These are phyloP conservation scores for Cucurbita maxima DNA, from an alignment of 306 rosid species.

Conservation along the genomic window DNA sequence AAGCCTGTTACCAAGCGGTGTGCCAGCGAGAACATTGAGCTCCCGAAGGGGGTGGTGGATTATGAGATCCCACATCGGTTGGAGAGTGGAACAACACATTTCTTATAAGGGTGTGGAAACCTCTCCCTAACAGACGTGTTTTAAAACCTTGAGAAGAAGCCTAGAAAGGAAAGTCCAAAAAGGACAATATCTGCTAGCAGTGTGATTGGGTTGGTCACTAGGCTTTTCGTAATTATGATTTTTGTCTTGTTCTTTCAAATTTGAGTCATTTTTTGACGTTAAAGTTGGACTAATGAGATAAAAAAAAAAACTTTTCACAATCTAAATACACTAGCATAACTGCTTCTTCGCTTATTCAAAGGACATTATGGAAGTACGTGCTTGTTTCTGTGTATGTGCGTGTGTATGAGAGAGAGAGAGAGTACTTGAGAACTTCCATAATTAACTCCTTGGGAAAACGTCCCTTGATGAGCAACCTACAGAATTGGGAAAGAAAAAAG, in stretches of 20 bases:
- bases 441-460: slow-evolving; percentile 59
- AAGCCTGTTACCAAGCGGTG: too few relatives aligned
- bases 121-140: too few relatives aligned
- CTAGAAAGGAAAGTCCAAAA: too few relatives aligned
- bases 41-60: too few relatives aligned
- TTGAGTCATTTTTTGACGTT: background rate
- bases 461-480: slow-evolving; percentile 62
- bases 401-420: background rate
- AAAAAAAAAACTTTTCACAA: background rate
- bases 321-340: background rate
- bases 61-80: too few relatives aligned
- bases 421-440: slow-evolving; percentile 71
- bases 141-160: too few relatives aligned
- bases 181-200: too few relatives aligned
- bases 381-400: background rate
- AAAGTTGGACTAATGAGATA: background rate
- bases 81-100: too few relatives aligned
- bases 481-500: background rate
- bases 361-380: background rate
- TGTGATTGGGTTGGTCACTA: too few relatives aligned
- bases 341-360: background rate
- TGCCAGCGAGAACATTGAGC: too few relatives aligned
- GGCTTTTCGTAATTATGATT: background rate
- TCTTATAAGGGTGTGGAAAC: too few relatives aligned
- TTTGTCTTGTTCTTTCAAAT: background rate